A percentile compares a stretch with the other conserved stretches of the same genome.
phyloP scores from a whole-genome alignment of 2,329 filamentous ascomycete species.

The Penicillium verrucosum region DNA sequence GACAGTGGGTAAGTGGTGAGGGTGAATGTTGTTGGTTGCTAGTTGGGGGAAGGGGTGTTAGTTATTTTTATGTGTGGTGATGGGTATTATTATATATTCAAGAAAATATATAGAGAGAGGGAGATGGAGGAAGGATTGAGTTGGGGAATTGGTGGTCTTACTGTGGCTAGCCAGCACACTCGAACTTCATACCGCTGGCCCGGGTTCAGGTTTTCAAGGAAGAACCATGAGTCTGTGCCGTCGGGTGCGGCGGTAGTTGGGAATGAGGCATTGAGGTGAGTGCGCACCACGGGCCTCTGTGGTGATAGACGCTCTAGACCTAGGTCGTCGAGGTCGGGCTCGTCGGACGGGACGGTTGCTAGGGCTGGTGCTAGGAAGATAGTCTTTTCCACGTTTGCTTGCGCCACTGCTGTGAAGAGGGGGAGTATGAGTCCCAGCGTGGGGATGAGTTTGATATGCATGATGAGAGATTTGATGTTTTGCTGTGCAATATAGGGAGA shows the following conservation, averaged over 20 bases:
- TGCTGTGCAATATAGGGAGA: background rate
- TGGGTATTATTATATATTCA: background rate
- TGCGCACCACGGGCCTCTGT: constrained; percentile 55
- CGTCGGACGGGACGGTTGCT: constrained; percentile 54
- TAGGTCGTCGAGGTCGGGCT: constrained; percentile 58
- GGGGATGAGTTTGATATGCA: constrained; percentile 13
- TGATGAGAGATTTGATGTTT: background rate
- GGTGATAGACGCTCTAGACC: constrained; percentile 65
- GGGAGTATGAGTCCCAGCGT: constrained; percentile 16
- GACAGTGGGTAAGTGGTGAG: constrained; percentile 63
- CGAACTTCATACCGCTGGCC: constrained; percentile 84
- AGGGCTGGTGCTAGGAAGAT: constrained; percentile 74
- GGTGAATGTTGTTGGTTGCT: constrained; percentile 84
- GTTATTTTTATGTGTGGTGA: constrained; percentile 12
- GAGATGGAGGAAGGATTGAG: background rate
- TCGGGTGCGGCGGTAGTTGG: constrained; percentile 52
- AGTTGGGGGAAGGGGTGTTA: background rate
- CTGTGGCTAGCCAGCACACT: constrained; percentile 89
- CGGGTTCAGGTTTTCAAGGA: constrained; percentile 67
- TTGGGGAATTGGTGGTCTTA: constrained; percentile 47
- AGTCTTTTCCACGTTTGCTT: constrained; percentile 83
- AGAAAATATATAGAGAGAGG: background rate
- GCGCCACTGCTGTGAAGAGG: constrained; percentile 14
- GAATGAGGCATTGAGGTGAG: constrained; percentile 65
- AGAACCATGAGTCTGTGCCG: constrained; percentile 71